phyloP scores from a whole-genome alignment of 345 rosid species.

The Euclidium syriacum region DNA sequence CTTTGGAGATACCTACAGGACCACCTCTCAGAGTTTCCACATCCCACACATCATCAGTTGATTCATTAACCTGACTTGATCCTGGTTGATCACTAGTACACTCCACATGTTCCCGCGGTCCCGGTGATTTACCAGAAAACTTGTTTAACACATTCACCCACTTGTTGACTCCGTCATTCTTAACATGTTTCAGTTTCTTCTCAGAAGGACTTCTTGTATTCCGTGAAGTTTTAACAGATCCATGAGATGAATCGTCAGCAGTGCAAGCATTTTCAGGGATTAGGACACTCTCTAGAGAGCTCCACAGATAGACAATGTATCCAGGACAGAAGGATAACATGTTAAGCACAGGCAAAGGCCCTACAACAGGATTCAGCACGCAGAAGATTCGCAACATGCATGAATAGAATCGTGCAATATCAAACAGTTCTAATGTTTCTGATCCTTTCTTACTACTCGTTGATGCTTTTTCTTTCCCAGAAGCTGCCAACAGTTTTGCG shows the following conservation, averaged over 20 bases:
- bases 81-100: constrained; percentile 33
- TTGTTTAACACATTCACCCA: constrained; percentile 70
- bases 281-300: constrained; percentile 48
- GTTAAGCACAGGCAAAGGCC: constrained; percentile 80
- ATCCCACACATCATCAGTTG: constrained; percentile 59
- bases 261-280: constrained; percentile 32
- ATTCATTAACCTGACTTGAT: constrained; percentile 39
- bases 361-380: constrained; percentile 50
- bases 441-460: constrained; percentile 25
- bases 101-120: constrained; percentile 29
- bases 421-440: constrained; percentile 50
- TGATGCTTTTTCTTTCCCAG: constrained; percentile 34
- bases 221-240: constrained; percentile 30
- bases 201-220: constrained; percentile 34
- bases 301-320: constrained; percentile 63
- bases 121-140: constrained; percentile 68
- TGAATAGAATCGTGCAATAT: constrained; percentile 75
- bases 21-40: constrained; percentile 62
- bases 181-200: constrained; percentile 44
- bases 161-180: constrained; percentile 59
- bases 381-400: constrained; percentile 74
- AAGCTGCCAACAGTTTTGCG: constrained; percentile 53
- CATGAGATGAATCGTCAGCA: constrained; percentile 13
- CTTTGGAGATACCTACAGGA: constrained; percentile 67
- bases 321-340: constrained; percentile 90